Conservation (phyloP, 768 basidiomycete species). For the Suillus discolor region DNA sequence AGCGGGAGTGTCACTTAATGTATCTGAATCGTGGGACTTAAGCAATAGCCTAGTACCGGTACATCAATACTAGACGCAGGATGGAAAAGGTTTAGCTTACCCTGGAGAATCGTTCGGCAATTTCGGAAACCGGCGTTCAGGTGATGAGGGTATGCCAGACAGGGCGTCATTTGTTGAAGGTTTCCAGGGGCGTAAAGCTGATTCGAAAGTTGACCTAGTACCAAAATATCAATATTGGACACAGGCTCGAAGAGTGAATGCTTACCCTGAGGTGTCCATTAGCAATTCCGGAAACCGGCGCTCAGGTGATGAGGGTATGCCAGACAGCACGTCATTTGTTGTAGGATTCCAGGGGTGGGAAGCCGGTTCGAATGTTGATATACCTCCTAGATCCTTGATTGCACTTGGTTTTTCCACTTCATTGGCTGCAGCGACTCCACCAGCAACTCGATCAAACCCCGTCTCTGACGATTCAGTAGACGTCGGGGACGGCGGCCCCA, state of each 20-base stretch:
- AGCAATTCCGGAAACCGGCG: constrained; percentile 17
- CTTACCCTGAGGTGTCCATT: constrained; percentile 22
- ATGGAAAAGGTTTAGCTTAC: constrained; percentile 20
- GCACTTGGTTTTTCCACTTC: not conserved
- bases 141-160: constrained; percentile 16
- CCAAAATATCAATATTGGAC: not conserved
- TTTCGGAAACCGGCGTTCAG: constrained; percentile 19
- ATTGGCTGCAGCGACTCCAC: not conserved
- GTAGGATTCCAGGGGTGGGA: constrained; percentile 18
- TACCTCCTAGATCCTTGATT: constrained; percentile 27
- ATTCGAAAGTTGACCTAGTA: constrained; percentile 17
- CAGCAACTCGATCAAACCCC: constrained; percentile 40
- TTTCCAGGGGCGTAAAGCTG: constrained; percentile 17
- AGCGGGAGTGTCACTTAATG: constrained; percentile 16
- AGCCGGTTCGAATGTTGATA: constrained; percentile 25
- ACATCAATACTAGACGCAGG: constrained; percentile 8
- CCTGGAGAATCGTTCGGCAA: constrained; percentile 11
- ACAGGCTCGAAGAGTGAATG: not conserved
- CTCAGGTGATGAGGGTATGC: constrained; percentile 15
- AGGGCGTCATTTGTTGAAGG: constrained; percentile 19
- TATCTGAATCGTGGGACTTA: constrained; percentile 19
- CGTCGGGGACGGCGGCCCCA: constrained; percentile 77
- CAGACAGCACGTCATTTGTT: constrained; percentile 22
- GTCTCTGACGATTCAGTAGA: constrained; percentile 66
- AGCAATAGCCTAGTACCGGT: constrained; percentile 17